Evolutionary conservation across 371 early-diverging fungal genomes (phyloP).

Genomic region (Paraphysoderma sedebokerense): DNA sequence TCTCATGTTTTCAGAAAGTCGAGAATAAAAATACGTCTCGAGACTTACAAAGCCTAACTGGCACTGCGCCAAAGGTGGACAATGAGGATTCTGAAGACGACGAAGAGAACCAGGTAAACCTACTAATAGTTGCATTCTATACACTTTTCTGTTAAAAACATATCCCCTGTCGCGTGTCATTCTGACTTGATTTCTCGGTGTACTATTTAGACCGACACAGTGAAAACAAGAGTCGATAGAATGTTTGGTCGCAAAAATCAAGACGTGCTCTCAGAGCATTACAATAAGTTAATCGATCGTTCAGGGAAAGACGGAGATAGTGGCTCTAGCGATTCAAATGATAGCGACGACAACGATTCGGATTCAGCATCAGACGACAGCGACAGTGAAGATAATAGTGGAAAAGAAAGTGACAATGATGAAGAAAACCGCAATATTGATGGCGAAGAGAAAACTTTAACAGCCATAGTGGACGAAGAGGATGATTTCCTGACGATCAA

Average conservation of each 20-base stretch:
- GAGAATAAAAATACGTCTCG: background rate
- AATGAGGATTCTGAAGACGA: conserved; percentile 12
- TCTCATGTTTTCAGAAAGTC: conserved; percentile 10
- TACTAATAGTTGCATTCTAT: too few relatives aligned
- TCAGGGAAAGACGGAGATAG: background rate
- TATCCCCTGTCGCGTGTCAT: too few relatives aligned
- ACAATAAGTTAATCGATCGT: conserved; percentile 30
- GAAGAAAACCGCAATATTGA: too few relatives aligned
- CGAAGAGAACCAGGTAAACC: conserved; percentile 5
- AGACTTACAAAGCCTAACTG: background rate
- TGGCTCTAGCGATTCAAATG: background rate
- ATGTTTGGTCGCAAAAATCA: conserved; percentile 86
- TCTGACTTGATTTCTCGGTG: too few relatives aligned
- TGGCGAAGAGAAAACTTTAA: too few relatives aligned
- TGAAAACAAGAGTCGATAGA: conserved; percentile 66
- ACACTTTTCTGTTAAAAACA: too few relatives aligned
- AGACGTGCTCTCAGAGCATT: conserved; percentile 78
- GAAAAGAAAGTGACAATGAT: background rate
- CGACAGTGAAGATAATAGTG: background rate
- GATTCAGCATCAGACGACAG: background rate
- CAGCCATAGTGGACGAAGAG: conserved; percentile 16
- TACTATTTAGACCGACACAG: conserved; percentile 6
- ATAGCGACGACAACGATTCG: conserved; percentile 7
- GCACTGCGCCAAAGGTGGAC: conserved; percentile 6
- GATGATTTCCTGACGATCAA: conserved; percentile 64